Evolutionary conservation across 1,284 basidiomycete genomes (phyloP).

Genomic region (Chiua sp.): DNA sequence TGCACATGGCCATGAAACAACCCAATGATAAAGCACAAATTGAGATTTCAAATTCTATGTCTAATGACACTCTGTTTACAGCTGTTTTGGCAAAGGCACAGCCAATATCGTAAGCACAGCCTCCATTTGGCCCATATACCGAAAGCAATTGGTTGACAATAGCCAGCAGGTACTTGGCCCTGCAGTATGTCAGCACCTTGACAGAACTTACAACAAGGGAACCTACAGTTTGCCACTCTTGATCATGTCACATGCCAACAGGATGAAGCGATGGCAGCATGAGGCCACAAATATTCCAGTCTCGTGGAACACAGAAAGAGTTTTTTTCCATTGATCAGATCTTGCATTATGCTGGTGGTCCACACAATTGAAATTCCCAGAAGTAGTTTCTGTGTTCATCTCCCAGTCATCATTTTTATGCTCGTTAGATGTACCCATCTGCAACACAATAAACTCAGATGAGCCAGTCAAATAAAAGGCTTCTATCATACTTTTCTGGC

Average conservation of each 20-base stretch:
- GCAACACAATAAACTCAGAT: too few species aligned
- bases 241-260: slow-evolving; percentile 18
- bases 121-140: slow-evolving; percentile 6
- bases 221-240: slow-evolving; percentile 15
- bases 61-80: neutral
- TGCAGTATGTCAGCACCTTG: too few species aligned
- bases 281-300: neutral
- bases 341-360: neutral
- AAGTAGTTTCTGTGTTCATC: neutral
- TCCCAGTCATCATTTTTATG: too few species aligned
- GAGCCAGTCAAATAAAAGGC: too few species aligned
- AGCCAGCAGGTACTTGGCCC: slow-evolving; percentile 14
- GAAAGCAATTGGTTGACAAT: neutral
- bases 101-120: slow-evolving; percentile 11
- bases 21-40: slow-evolving; percentile 16
- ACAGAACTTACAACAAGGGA: too few species aligned
- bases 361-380: neutral
- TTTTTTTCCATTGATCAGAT: neutral
- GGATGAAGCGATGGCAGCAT: neutral
- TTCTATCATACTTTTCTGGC: too few species aligned
- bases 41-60: neutral
- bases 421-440: too few species aligned
- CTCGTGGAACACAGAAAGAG: too few species aligned
- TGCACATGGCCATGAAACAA: slow-evolving; percentile 40
- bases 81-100: slow-evolving; percentile 1